These are phyloP conservation scores for Zygosaccharomyces rouxii DNA, from an alignment of 805 yeast genomes.

Conservation along the genomic window DNA sequence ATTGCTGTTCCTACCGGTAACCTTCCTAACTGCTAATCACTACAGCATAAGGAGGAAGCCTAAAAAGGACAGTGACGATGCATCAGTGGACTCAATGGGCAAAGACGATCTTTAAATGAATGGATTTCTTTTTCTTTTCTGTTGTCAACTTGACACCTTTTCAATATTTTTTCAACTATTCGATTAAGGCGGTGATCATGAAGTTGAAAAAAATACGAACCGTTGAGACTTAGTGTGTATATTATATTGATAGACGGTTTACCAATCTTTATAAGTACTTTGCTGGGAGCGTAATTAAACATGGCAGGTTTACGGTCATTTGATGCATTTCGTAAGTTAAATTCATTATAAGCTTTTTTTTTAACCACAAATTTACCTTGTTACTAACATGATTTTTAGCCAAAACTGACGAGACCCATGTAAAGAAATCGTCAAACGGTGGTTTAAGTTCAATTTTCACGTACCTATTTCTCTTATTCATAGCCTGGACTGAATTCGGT, in stretches of 20 bases:
- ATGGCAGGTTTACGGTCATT: slow-evolving; percentile 47
- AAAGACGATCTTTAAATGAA: slow-evolving; percentile 2
- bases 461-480: slow-evolving; percentile 54
- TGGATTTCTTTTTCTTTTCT: background rate
- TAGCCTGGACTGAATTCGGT: slow-evolving; percentile 82
- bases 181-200: background rate
- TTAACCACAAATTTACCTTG: background rate
- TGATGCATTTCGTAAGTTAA: slow-evolving; percentile 64
- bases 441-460: slow-evolving; percentile 67
- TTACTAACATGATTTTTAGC: slow-evolving; percentile 37
- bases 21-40: slow-evolving; percentile 15
- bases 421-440: slow-evolving; percentile 72
- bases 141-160: background rate
- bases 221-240: background rate
- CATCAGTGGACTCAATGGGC: background rate
- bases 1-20: slow-evolving; percentile 10
- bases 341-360: background rate
- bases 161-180: background rate
- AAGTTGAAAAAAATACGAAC: background rate
- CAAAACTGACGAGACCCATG: slow-evolving; percentile 63
- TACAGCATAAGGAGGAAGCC: slow-evolving; percentile 9
- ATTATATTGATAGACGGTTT: background rate
- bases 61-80: slow-evolving; percentile 4
- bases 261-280: background rate
- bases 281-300: background rate